These are phyloP conservation scores for Malassezia arunalokei DNA, from an alignment of 1,284 basidiomycete species.

Conservation along the genomic window DNA sequence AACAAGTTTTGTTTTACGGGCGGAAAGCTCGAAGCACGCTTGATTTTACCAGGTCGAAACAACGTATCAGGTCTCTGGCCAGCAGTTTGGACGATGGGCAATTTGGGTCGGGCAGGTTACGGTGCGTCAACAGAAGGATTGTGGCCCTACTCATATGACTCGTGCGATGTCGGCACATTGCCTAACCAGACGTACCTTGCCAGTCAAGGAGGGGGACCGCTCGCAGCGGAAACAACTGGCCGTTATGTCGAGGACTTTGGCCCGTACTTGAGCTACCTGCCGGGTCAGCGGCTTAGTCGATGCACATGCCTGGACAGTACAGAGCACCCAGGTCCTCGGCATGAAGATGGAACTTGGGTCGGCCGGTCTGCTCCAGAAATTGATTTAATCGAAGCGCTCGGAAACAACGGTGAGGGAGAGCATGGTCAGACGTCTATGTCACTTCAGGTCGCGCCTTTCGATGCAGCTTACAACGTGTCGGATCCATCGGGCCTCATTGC, in stretches of 20 bases:
- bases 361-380: conserved; percentile 69
- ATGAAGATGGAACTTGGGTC: conserved; percentile 29
- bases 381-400: conserved; percentile 61
- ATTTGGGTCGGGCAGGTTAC: conserved; percentile 66
- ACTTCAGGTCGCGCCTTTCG: conserved; percentile 37
- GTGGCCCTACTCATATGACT: conserved; percentile 48
- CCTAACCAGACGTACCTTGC: conserved; percentile 33
- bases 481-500: conserved; percentile 21
- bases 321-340: conserved; percentile 39
- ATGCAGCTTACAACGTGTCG: conserved; percentile 46
- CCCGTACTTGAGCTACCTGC: conserved; percentile 27
- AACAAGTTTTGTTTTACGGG: conserved; percentile 45
- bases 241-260: conserved; percentile 29
- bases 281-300: conserved; percentile 34
- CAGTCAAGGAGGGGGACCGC: conserved; percentile 27
- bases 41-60: conserved; percentile 28
- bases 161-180: conserved; percentile 41
- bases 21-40: conserved; percentile 41
- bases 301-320: conserved; percentile 32
- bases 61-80: conserved; percentile 33
- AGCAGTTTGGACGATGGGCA: conserved; percentile 41
- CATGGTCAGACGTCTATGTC: conserved; percentile 34
- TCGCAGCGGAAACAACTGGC: conserved; percentile 34
- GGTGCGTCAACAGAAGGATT: conserved; percentile 55
- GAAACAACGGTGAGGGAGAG: conserved; percentile 20